Conservation (phyloP, 2,329 filamentous ascomycete species). For the Trichoderma simmonsii region DNA sequence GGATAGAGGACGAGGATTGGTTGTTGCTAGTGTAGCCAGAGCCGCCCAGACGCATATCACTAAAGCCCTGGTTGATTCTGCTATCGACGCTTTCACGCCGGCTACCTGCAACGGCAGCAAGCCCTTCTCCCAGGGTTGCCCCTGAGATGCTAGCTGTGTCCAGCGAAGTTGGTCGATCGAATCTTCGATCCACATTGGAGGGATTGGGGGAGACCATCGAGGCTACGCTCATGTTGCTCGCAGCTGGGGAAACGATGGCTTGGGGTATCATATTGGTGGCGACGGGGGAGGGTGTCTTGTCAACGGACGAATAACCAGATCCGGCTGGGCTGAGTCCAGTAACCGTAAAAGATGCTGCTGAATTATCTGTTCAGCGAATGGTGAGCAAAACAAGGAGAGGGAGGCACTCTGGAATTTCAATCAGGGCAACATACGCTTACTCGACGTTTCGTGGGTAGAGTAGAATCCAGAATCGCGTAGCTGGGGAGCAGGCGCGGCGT, state of each 20-base stretch:
- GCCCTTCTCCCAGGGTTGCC: slow-evolving; percentile 34
- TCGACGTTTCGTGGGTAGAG: slow-evolving; percentile 42
- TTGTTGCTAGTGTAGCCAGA: slow-evolving; percentile 73
- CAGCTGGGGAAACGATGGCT: slow-evolving; percentile 52
- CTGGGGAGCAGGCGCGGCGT: slow-evolving; percentile 31
- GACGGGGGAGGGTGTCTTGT: slow-evolving; percentile 63
- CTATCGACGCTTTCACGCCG: slow-evolving; percentile 78
- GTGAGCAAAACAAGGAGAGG: slow-evolving; percentile 14
- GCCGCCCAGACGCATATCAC: slow-evolving; percentile 64
- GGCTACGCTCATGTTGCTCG: slow-evolving; percentile 62
- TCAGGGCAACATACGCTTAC: slow-evolving; percentile 37
- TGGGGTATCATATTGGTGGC: slow-evolving; percentile 50
- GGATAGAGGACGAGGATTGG: slow-evolving; percentile 71
- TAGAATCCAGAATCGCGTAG: slow-evolving; percentile 44
- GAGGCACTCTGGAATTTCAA: background rate
- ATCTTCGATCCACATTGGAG: slow-evolving; percentile 44
- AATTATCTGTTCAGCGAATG: slow-evolving; percentile 33
- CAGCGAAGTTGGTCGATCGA: slow-evolving; percentile 40
- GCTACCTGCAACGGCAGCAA: slow-evolving; percentile 45
- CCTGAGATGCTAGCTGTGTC: slow-evolving; percentile 32
- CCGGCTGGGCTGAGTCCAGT: slow-evolving; percentile 41
- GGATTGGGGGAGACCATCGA: slow-evolving; percentile 63
- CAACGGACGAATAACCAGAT: slow-evolving; percentile 48
- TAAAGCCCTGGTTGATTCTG: slow-evolving; percentile 69
- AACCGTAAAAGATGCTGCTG: slow-evolving; percentile 38